These are phyloP conservation scores for Lolium multiflorum DNA, from an alignment of 176 grass and related monocot genomes.

Conservation along the genomic window DNA sequence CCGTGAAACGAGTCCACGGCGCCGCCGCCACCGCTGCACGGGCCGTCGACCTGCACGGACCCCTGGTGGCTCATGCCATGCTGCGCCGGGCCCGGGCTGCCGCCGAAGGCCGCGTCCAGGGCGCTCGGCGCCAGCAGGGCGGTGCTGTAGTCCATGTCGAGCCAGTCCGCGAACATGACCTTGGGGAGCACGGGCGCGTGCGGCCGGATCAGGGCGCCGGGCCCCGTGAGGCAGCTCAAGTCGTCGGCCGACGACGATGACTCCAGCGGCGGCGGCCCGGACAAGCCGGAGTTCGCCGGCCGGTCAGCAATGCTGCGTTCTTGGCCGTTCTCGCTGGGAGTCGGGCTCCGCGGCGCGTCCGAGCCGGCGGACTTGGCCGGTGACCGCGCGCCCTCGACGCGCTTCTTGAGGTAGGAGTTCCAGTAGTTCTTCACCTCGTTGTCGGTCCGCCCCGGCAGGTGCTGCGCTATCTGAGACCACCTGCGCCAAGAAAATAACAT, in stretches of 20 bases:
- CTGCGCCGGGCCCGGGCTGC: slow-evolving; percentile 8
- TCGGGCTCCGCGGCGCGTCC: slow-evolving; percentile 37
- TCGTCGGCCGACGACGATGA: slow-evolving; percentile 55
- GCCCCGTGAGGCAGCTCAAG: slow-evolving; percentile 56
- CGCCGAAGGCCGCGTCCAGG: slow-evolving; percentile 39
- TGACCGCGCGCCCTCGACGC: slow-evolving; percentile 45
- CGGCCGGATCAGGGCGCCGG: slow-evolving; percentile 13
- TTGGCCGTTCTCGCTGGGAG: slow-evolving; percentile 20
- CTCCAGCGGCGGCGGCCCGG: slow-evolving; percentile 40
- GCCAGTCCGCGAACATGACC: slow-evolving; percentile 92
- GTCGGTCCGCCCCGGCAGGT: slow-evolving; percentile 90
- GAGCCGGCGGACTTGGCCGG: slow-evolving; percentile 38
- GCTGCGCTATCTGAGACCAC: slow-evolving; percentile 92
- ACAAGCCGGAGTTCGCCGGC: slow-evolving; percentile 53
- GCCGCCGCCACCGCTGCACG: background rate
- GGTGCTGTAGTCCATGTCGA: slow-evolving; percentile 66
- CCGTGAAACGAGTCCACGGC: slow-evolving; percentile 46
- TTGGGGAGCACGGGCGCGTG: slow-evolving; percentile 67
- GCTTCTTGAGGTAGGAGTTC: slow-evolving; percentile 99
- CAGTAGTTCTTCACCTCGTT: slow-evolving; percentile 99
- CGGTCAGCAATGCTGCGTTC: slow-evolving; percentile 9
- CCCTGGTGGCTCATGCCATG: slow-evolving; percentile 43
- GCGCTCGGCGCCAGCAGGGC: slow-evolving; percentile 30
- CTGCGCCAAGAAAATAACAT: slow-evolving; percentile 39
- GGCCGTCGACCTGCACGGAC: slow-evolving; percentile 48